Percentiles rank a stretch among this genome's conserved stretches.
Evolutionary conservation across 352 stramenopile species (phyloP).

Genomic region (Phytopythium delawarense): DNA sequence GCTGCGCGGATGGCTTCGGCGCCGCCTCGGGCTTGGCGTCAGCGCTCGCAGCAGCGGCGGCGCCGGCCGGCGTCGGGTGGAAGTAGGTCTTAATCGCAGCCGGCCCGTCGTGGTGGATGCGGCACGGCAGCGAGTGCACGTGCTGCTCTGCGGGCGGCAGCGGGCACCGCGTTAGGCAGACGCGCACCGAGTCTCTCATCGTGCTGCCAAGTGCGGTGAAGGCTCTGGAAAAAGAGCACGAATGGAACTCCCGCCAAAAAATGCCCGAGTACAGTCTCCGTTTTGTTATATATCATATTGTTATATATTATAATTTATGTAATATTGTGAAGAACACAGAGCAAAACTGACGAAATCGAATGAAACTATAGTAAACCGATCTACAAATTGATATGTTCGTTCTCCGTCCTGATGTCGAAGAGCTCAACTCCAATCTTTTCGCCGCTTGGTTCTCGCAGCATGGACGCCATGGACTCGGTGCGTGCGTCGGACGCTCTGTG

Average conservation of each 20-base stretch:
- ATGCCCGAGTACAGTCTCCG: neutral
- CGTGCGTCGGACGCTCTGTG: neutral
- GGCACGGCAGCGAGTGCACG: constrained; percentile 76
- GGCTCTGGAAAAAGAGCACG: neutral
- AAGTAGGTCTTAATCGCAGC: constrained; percentile 79
- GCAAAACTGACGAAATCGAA: neutral
- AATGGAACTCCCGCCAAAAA: constrained; percentile 25
- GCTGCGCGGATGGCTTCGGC: constrained; percentile 13
- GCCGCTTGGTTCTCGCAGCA: neutral
- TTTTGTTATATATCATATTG: neutral
- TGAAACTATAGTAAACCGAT: too few relatives aligned
- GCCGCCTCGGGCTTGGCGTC: constrained; percentile 7
- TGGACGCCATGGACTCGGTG: constrained; percentile 9
- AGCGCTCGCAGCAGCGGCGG: neutral
- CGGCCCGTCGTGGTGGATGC: constrained; percentile 59
- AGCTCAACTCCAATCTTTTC: neutral
- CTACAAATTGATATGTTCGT: neutral
- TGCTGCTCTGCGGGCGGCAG: constrained; percentile 43
- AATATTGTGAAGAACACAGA: too few relatives aligned
- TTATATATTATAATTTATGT: neutral
- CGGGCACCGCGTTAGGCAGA: constrained; percentile 77
- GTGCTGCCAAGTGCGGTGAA: constrained; percentile 5
- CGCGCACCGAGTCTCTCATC: constrained; percentile 15
- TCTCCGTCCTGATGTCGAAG: neutral
- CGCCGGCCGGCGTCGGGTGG: constrained; percentile 15